Conservation (phyloP, 1,284 basidiomycete species). For the Phlebopus sp. region DNA sequence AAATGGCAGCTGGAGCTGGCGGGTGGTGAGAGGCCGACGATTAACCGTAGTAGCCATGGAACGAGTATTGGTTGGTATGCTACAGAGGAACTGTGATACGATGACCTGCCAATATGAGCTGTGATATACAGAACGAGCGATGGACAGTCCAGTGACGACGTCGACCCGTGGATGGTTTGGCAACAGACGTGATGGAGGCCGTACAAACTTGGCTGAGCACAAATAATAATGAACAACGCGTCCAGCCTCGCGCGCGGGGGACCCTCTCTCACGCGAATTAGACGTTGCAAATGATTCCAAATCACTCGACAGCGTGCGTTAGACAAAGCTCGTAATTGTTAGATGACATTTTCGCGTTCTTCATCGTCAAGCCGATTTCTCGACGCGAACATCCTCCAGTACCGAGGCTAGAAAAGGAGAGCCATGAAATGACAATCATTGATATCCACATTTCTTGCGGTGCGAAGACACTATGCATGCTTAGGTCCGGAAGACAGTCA, state of each 20-base stretch:
- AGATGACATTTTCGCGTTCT: no score
- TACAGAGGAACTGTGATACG: not conserved
- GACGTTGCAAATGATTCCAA: no score
- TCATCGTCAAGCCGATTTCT: no score
- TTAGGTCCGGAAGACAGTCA: no score
- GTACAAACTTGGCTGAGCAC: not conserved
- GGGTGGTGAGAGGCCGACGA: constrained; percentile 40
- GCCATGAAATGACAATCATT: no score
- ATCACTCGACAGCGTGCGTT: no score
- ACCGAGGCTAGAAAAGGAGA: no score
- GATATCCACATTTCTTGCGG: no score
- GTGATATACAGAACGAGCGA: not conserved
- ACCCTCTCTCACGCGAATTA: no score
- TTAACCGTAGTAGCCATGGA: constrained; percentile 40
- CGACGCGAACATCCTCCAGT: no score
- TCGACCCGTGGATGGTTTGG: not conserved
- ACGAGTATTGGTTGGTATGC: not conserved
- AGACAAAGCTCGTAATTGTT: no score
- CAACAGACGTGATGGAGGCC: not conserved
- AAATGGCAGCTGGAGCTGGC: constrained; percentile 34
- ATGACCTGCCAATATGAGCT: not conserved
- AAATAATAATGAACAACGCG: constrained; percentile 9
- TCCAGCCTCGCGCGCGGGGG: not conserved
- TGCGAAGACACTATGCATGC: no score
- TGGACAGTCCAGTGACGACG: not conserved